Percentiles rank a stretch among this genome's conserved stretches.
phyloP scores from a whole-genome alignment of 2,329 filamentous ascomycete species.

The Capronia americana region DNA sequence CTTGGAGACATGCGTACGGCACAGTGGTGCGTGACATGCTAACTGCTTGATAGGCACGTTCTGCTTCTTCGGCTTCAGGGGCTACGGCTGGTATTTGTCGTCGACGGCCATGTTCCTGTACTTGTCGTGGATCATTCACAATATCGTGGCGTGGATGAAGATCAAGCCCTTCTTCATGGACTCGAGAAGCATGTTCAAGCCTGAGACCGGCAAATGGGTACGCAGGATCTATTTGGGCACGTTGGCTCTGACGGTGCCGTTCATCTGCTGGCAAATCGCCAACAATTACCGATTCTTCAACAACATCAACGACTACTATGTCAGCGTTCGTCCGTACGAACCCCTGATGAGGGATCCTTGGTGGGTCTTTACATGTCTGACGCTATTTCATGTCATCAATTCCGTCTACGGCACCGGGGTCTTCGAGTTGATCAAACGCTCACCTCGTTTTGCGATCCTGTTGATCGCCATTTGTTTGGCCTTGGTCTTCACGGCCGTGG shows the following conservation, averaged over 20 bases:
- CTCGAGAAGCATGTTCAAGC: conserved; percentile 54
- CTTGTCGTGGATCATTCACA: conserved; percentile 69
- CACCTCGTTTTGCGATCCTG: conserved; percentile 69
- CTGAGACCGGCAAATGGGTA: conserved; percentile 36
- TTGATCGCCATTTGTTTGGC: conserved; percentile 65
- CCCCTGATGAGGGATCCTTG: conserved; percentile 69
- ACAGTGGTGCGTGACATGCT: background rate
- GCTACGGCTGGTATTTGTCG: conserved; percentile 69
- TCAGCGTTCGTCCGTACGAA: conserved; percentile 64
- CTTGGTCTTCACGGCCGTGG: conserved; percentile 65
- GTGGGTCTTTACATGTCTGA: conserved; percentile 69
- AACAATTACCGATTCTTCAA: conserved; percentile 71
- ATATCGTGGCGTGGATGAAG: conserved; percentile 72
- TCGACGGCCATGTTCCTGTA: conserved; percentile 66
- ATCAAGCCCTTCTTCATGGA: conserved; percentile 64
- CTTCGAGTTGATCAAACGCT: conserved; percentile 63
- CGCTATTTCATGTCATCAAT: conserved; percentile 64
- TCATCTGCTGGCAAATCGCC: conserved; percentile 70
- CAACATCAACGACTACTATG: conserved; percentile 60
- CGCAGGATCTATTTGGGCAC: conserved; percentile 60
- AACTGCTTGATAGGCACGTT: conserved; percentile 24
- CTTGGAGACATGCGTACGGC: background rate
- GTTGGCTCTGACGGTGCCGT: conserved; percentile 65
- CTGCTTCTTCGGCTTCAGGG: conserved; percentile 62
- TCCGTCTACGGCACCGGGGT: conserved; percentile 62